These are phyloP conservation scores for Podila verticillata DNA, from an alignment of 192 early-diverging fungal genomes.

Conservation along the genomic window DNA sequence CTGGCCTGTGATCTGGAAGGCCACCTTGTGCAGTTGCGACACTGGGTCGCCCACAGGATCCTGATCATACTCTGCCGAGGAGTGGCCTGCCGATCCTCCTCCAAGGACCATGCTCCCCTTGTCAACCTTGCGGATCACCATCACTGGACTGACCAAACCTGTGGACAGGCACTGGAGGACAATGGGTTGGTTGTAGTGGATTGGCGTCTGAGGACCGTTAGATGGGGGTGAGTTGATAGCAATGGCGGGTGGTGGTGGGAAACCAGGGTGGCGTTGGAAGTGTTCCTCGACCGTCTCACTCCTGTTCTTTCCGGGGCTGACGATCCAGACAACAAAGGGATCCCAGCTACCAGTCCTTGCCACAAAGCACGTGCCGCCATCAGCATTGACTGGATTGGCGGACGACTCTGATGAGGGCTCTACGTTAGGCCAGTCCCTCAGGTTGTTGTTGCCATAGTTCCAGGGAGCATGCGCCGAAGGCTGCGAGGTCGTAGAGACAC, in stretches of 20 bases:
- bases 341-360: slow-evolving; percentile 85
- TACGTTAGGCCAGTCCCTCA: slow-evolving; percentile 44
- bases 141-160: slow-evolving; percentile 80
- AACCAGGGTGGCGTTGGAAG: slow-evolving; percentile 63
- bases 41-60: slow-evolving; percentile 82
- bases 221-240: slow-evolving; percentile 71
- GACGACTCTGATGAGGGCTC: slow-evolving; percentile 38
- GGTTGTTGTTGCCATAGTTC: slow-evolving; percentile 48
- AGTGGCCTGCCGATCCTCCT: slow-evolving; percentile 58
- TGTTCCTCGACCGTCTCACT: slow-evolving; percentile 63
- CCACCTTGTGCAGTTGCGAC: slow-evolving; percentile 91
- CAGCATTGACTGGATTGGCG: slow-evolving; percentile 30
- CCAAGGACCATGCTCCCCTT: slow-evolving; percentile 82
- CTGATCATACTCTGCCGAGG: slow-evolving; percentile 51
- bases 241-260: slow-evolving; percentile 80
- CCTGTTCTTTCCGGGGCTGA: slow-evolving; percentile 68
- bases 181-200: slow-evolving; percentile 88
- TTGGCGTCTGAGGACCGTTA: slow-evolving; percentile 66
- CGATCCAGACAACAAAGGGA: slow-evolving; percentile 87
- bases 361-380: slow-evolving; percentile 75
- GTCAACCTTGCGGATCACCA: slow-evolving; percentile 88
- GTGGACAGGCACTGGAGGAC: slow-evolving; percentile 90
- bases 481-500: slow-evolving; percentile 60
- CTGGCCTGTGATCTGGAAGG: slow-evolving; percentile 79
- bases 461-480: slow-evolving; percentile 51